These are phyloP conservation scores for Ophiosphaerella korrae DNA, from an alignment of 2,329 filamentous ascomycete genomes.

Conservation along the genomic window DNA sequence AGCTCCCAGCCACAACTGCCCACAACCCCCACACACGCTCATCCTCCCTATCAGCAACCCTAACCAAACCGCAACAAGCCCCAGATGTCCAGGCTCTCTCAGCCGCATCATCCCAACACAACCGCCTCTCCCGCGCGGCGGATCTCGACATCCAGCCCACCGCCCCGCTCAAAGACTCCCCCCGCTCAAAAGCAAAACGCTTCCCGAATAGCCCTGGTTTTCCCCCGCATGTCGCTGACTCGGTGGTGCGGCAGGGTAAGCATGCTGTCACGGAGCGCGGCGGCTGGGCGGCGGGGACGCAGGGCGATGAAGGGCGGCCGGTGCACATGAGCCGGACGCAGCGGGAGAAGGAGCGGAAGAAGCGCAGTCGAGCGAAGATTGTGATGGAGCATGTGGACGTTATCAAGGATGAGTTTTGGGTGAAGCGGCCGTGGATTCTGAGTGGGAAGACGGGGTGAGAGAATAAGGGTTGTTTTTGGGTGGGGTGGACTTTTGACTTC, in stretches of 20 bases:
- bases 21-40: constrained; percentile 36
- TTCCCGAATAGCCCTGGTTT: neutral
- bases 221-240: neutral
- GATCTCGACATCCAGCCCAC: constrained; percentile 5
- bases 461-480: neutral
- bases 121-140: constrained; percentile 4
- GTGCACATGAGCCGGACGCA: constrained; percentile 75
- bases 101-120: neutral
- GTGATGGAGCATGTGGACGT: constrained; percentile 88
- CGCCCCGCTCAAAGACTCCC: constrained; percentile 2
- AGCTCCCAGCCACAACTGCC: constrained; percentile 18
- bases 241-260: neutral
- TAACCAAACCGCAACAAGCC: constrained; percentile 8
- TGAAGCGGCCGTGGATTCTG: constrained; percentile 75
- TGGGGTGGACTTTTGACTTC: neutral
- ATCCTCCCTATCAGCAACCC: constrained; percentile 19
- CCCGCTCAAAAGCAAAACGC: constrained; percentile 3
- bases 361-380: constrained; percentile 77
- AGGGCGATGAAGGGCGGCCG: constrained; percentile 44
- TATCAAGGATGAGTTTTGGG: constrained; percentile 95
- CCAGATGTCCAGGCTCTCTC: constrained; percentile 10
- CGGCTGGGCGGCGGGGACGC: constrained; percentile 16
- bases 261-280: constrained; percentile 8
- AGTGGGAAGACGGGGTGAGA: constrained; percentile 40
- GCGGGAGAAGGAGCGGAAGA: constrained; percentile 80